Evolutionary conservation across 805 yeast genomes (phyloP), one percentile per base, ranked within the genome.

Genomic region (Ogataea angusta): DNA sequence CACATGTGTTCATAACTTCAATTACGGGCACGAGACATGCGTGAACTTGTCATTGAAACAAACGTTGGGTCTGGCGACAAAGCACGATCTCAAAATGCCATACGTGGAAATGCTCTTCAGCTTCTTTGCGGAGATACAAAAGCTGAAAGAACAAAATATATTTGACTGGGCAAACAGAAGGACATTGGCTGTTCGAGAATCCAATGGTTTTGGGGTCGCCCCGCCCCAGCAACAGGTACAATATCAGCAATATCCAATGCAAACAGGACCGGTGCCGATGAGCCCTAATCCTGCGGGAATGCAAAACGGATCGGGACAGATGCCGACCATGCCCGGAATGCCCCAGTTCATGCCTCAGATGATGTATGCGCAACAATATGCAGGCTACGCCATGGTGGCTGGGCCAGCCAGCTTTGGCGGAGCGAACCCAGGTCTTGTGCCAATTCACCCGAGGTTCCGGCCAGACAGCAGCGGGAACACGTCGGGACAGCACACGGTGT

Each of bases 161-260:
- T 54, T 48, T 38, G 45, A 56, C 30, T 58, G 62, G 63, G 42
- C 36, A 3, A 42, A 30, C 12, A 45, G 29, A 15, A 38, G 34
- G 31, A 6, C 38, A 5, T 15, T 40, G n/a, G n/a, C n/a, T 10
- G 30, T 12, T 6, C 34, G 21, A 22, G 38, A 17, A 30, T 29
- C 27, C 6, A 23, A n/a, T 10, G 23, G 24, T 8, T 26, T 30
- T n/a, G 14, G 31, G 12, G 26, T 33, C 9, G 24, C 34, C 10
- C 38, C 34, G 30, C 44, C 34, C 17, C 31, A 25, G n/a, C 38
- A 15, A 18, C 30, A 25, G 26, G 31, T 28, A 23, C 38, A 36
- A 12, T 44, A 35, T 30, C 44, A 33, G 29, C 37, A 34, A 18
- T 40, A 34, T 35, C 41, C 42, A 8, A 23, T 22, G 36, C 27